Evolutionary conservation across 2,329 filamentous ascomycete genomes (phyloP), one percentile per base, ranked within the genome.

Genomic region (Neocucurbitaria cava): DNA sequence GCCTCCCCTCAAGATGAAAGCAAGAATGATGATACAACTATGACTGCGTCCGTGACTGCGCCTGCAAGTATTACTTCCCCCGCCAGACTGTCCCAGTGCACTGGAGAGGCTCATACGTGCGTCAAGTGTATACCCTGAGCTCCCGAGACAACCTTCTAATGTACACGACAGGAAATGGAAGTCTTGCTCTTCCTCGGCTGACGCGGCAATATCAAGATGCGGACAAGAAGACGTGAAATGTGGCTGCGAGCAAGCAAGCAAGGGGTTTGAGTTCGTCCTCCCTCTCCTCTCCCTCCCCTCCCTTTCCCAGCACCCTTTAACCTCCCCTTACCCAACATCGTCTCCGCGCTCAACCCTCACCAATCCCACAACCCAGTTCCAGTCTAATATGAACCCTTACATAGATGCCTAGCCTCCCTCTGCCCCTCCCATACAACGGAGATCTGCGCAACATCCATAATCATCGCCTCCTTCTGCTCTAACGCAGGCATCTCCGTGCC

Each of bases 151-250:
- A 20, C 51, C 39, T 6, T 15, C 39, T 41, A 41, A 41, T 15
- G 15, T 23, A 18, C 18, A 23, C 5, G 4, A 36, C 20, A 65
- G 60, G 10, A 52, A 54, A 54, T 65, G 49, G 23, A 40, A 48
- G 23, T 62, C 54, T 28, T 65, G 54, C 44, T 58, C 52, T 18
- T 54, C 49, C 7, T 62, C 56, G 40, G 35, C 56, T 44, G 52
- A 46, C 18, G 36, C 40, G 5, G 36, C 50, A 24, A 46, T 65
- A 26, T 49, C 58, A 36, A 42, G 39, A 35, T 62, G 58, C 50
- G n/a, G 50, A 41, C 46, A 56, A 35, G 26, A 44, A 21, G 52
- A 63, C 30, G 26, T 56, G 18, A 38, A 6, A 31, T 65, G 60
- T 41, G 56, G 52, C 13, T 65, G 58, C 46, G 54, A 28, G 20